phyloP scores from a whole-genome alignment of 2,329 filamentous ascomycete genomes.

The Cadophora gregata region DNA sequence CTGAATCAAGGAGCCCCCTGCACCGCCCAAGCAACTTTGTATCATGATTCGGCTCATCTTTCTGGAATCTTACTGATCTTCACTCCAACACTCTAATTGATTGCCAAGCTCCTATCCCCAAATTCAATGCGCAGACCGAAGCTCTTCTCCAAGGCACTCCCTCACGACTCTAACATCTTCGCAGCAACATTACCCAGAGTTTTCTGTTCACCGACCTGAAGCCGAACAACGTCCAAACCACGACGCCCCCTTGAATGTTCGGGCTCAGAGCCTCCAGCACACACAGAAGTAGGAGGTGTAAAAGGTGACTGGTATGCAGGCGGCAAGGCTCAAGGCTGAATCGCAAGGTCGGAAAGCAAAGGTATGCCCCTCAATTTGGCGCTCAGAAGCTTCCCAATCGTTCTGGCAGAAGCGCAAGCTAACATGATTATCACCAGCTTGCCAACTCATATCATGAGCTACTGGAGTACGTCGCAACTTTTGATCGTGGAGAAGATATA shows the following conservation, averaged over 20 bases:
- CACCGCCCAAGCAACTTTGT: constrained; percentile 31
- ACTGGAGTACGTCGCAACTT: constrained; percentile 73
- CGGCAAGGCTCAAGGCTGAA: constrained; percentile 62
- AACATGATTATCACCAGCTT: constrained; percentile 66
- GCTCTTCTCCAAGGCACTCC: constrained; percentile 9
- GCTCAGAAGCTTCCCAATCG: neutral
- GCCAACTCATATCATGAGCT: constrained; percentile 96
- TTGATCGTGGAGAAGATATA: neutral
- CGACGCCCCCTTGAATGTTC: constrained; percentile 41
- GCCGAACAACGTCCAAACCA: constrained; percentile 28
- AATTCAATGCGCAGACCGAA: constrained; percentile 28
- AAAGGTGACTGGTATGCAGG: constrained; percentile 49
- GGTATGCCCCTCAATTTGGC: constrained; percentile 45
- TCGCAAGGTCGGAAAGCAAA: constrained; percentile 67
- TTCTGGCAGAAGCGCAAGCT: constrained; percentile 39
- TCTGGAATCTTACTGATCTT: constrained; percentile 25
- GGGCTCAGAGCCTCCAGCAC: constrained; percentile 38
- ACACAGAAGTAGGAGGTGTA: constrained; percentile 41
- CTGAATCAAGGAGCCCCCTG: constrained; percentile 28
- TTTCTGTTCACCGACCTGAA: neutral
- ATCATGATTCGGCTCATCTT: constrained; percentile 27
- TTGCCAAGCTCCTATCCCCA: constrained; percentile 22
- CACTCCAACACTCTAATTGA: constrained; percentile 24
- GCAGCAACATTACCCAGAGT: constrained; percentile 1
- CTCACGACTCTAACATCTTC: constrained; percentile 6